Percentiles rank a stretch among this genome's conserved stretches.
Conservation (phyloP, 2,329 filamentous ascomycete genomes). For the Arthrobotrys pseudoclavata region DNA sequence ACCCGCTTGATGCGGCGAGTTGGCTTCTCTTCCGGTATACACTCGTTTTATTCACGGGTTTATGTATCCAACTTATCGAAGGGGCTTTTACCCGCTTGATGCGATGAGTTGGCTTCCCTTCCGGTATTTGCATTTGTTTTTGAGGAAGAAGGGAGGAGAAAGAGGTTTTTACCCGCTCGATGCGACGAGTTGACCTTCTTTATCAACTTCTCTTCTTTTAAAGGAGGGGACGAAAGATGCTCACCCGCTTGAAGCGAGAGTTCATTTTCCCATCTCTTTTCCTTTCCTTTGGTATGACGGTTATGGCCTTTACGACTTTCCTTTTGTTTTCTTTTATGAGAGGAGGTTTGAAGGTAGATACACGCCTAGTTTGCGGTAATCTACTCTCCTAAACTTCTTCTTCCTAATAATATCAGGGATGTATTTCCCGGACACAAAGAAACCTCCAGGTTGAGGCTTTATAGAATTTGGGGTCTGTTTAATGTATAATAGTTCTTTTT, state of each 20-base stretch:
- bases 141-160: too few relatives aligned
- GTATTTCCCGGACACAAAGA: slow-evolving; percentile 15
- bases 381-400: background rate
- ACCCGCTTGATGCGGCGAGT: slow-evolving; percentile 41
- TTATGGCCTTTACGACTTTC: too few relatives aligned
- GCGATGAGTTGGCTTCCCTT: slow-evolving; percentile 33
- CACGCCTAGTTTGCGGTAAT: background rate
- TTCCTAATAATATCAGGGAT: background rate
- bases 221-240: background rate
- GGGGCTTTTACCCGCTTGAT: slow-evolving; percentile 43
- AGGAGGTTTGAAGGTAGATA: background rate
- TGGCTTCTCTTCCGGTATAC: slow-evolving; percentile 3
- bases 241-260: slow-evolving; percentile 40
- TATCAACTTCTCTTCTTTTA: background rate
- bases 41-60: background rate
- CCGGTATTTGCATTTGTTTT: background rate
- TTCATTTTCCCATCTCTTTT: background rate
- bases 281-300: too few relatives aligned
- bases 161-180: slow-evolving; percentile 47
- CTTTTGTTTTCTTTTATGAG: background rate
- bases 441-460: background rate
- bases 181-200: slow-evolving; percentile 22
- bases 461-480: slow-evolving; percentile 9
- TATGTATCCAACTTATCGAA: slow-evolving; percentile 7
- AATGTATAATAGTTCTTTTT: slow-evolving; percentile 15